phyloP scores from a whole-genome alignment of 768 basidiomycete genomes.

The Lentinus brumalis region DNA sequence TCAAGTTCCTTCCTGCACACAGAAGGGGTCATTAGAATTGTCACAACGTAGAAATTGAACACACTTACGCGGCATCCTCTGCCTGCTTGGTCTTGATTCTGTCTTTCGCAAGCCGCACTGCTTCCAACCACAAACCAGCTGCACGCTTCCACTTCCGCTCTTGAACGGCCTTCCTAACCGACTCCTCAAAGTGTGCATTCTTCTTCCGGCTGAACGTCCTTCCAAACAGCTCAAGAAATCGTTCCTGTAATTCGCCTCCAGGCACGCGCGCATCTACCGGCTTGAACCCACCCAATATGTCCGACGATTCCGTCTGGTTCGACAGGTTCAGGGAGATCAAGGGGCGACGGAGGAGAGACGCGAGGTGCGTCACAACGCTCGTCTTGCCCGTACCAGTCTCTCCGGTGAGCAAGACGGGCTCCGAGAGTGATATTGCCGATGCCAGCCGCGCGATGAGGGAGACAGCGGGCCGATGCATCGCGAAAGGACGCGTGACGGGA shows the following conservation, averaged over 20 bases:
- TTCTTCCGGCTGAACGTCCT: constrained; percentile 87
- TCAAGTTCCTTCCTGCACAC: constrained; percentile 34
- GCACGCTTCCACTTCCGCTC: constrained; percentile 86
- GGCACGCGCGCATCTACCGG: constrained; percentile 89
- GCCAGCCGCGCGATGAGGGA: constrained; percentile 80
- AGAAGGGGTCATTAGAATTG: too few relatives aligned
- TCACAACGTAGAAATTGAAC: neutral
- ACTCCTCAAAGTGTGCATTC: constrained; percentile 84
- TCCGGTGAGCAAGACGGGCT: constrained; percentile 90
- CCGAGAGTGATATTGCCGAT: constrained; percentile 66
- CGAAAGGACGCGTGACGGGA: constrained; percentile 64
- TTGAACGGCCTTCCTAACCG: constrained; percentile 76
- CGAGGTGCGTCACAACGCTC: constrained; percentile 84
- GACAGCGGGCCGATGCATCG: constrained; percentile 84
- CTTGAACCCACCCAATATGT: constrained; percentile 93
- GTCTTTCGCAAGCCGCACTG: constrained; percentile 66
- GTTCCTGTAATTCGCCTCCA: constrained; percentile 66
- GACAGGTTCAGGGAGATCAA: constrained; percentile 92
- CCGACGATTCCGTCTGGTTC: constrained; percentile 94
- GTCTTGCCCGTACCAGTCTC: constrained; percentile 99
- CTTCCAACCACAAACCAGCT: constrained; percentile 83
- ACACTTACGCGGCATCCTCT: constrained; percentile 30
- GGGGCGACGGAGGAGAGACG: constrained; percentile 71
- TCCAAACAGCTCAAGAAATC: constrained; percentile 81
- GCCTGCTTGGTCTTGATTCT: constrained; percentile 46